Evolutionary conservation across 192 early-diverging fungal species (phyloP).

Genomic region (Backusella tarrabulga): DNA sequence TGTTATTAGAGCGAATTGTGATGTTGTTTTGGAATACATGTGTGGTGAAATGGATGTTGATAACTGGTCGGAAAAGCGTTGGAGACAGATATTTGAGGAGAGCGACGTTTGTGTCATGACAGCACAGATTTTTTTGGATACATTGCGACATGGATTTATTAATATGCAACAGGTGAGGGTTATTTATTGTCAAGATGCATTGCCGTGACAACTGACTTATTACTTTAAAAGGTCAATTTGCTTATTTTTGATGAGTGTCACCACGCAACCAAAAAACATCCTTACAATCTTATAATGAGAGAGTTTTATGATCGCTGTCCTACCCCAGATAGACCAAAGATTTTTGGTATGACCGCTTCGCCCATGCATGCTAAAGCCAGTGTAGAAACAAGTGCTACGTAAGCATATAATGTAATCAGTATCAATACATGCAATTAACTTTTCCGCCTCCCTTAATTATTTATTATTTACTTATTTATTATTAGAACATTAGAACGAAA

Average conservation of each 20-base stretch:
- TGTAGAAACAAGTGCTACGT: constrained; percentile 15
- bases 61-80: constrained; percentile 55
- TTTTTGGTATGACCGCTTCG: constrained; percentile 96
- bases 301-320: constrained; percentile 70
- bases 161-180: constrained; percentile 53
- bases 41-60: constrained; percentile 71
- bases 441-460: neutral
- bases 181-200: neutral
- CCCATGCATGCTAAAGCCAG: constrained; percentile 49
- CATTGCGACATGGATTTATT: constrained; percentile 68
- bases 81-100: constrained; percentile 56
- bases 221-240: constrained; percentile 59
- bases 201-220: neutral
- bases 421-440: neutral
- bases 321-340: constrained; percentile 57
- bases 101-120: constrained; percentile 85
- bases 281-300: constrained; percentile 79
- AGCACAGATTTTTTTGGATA: constrained; percentile 80
- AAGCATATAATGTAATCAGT: neutral
- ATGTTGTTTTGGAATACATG: constrained; percentile 55
- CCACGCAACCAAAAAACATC: constrained; percentile 75
- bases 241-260: constrained; percentile 97
- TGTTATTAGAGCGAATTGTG: constrained; percentile 73
- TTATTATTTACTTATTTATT: neutral
- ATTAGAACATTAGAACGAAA: constrained; percentile 52